A percentile compares a stretch with the other conserved stretches of the same genome.
Evolutionary conservation across 2,329 filamentous ascomycete species (phyloP).

Genomic region (Xylariaceae sp.): DNA sequence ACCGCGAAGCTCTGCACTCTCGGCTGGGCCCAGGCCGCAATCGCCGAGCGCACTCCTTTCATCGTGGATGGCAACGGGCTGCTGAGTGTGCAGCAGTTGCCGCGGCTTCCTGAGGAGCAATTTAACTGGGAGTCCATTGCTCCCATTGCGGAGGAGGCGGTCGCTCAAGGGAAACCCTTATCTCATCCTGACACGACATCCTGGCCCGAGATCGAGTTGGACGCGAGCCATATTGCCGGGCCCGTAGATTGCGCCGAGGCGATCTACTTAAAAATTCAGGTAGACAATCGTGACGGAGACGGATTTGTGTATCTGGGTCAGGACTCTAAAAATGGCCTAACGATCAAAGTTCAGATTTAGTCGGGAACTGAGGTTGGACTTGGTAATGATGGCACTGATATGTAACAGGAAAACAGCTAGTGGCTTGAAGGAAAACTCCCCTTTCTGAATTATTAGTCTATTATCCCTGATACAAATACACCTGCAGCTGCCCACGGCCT

Average conservation of each 20-base stretch:
- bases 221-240: constrained; percentile 23
- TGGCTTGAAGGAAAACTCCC: too few relatives aligned
- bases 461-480: too few relatives aligned
- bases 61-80: constrained; percentile 33
- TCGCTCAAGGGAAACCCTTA: constrained; percentile 10
- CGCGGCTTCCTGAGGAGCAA: constrained; percentile 10
- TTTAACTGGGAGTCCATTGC: constrained; percentile 27
- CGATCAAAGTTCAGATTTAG: constrained; percentile 1
- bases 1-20: constrained; percentile 30
- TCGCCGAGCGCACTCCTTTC: constrained; percentile 35
- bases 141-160: constrained; percentile 21
- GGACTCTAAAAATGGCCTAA: constrained; percentile 31
- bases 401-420: too few relatives aligned
- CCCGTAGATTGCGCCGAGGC: constrained; percentile 27
- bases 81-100: constrained; percentile 24
- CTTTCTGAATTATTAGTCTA: too few relatives aligned
- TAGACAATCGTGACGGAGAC: constrained; percentile 22
- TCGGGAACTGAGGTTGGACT: neutral
- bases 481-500: too few relatives aligned
- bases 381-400: too few relatives aligned
- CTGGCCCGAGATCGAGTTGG: constrained; percentile 25
- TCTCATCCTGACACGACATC: constrained; percentile 30
- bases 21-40: constrained; percentile 35
- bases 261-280: constrained; percentile 29
- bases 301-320: constrained; percentile 32